Conservation (phyloP, 768 basidiomycete species). For the Phanerodontia chrysosporium region DNA sequence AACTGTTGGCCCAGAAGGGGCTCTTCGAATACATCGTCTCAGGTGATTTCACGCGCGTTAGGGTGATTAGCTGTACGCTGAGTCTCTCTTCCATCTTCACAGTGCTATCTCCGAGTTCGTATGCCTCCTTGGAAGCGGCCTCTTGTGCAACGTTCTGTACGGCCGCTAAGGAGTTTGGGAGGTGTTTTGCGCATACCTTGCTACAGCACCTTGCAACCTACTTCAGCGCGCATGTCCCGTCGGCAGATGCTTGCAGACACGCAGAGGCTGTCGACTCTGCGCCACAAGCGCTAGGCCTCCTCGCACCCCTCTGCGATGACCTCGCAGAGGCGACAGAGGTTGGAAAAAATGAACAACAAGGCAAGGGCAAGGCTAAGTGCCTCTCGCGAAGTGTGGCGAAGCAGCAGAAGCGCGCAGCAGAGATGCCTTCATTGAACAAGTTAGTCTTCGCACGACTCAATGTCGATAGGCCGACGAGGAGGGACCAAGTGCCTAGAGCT, state of each 20-base stretch:
- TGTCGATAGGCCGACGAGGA: slow-evolving; percentile 21
- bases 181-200: background rate
- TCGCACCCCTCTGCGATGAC: background rate
- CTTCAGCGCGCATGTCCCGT: background rate
- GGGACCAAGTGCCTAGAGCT: slow-evolving; percentile 16
- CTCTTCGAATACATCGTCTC: slow-evolving; percentile 7
- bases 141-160: background rate
- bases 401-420: slow-evolving; percentile 17
- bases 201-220: background rate
- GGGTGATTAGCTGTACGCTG: background rate
- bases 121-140: background rate
- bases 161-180: background rate
- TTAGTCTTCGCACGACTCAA: slow-evolving; percentile 28
- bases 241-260: background rate
- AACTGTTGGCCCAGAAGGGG: background rate
- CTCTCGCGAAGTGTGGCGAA: slow-evolving; percentile 5
- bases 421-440: slow-evolving; percentile 18
- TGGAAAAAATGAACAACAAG: background rate
- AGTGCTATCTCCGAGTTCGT: background rate
- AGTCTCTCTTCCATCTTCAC: background rate
- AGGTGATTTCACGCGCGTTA: background rate
- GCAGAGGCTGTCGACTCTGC: slow-evolving; percentile 1
- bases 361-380: background rate
- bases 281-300: background rate
- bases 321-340: background rate